Conservation (phyloP, 139 green algal species). For the Gonium pectorale region DNA sequence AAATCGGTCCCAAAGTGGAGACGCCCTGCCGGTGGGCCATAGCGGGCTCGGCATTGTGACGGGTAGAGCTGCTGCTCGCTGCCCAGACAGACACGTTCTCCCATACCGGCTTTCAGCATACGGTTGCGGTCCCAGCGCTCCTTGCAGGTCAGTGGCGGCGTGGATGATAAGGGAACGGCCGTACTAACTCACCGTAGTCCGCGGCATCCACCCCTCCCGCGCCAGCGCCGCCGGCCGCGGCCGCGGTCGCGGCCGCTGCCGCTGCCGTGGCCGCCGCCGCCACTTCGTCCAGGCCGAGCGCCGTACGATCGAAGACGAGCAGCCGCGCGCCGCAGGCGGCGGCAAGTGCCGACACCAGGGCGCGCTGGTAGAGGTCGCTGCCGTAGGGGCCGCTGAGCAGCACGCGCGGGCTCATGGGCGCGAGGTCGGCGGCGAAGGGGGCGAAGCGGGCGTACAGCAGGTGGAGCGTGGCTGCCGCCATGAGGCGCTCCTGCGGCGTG, state of each 20-base stretch:
- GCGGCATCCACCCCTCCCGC: not conserved
- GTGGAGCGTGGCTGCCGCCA: conserved; percentile 19
- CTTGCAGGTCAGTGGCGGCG: no score
- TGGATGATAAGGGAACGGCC: no score
- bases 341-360: conserved; percentile 1
- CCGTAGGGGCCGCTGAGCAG: conserved; percentile 18
- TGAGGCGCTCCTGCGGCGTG: conserved; percentile 18
- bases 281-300: not conserved
- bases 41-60: no score
- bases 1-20: no score
- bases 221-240: not conserved
- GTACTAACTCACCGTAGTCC: not conserved
- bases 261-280: not conserved
- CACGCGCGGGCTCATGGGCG: conserved; percentile 18
- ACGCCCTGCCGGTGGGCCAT: no score
- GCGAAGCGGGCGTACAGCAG: not conserved
- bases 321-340: not conserved
- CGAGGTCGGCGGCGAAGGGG: conserved; percentile 5
- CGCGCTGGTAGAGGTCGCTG: conserved; percentile 19
- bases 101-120: no score
- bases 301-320: conserved; percentile 25
- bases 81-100: no score
- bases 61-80: no score
- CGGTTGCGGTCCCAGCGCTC: no score
- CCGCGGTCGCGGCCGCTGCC: not conserved